Evolutionary conservation across 371 early-diverging fungal species (phyloP), one percentile per base, ranked within the genome.

Genomic region (Zychaea mexicana): DNA sequence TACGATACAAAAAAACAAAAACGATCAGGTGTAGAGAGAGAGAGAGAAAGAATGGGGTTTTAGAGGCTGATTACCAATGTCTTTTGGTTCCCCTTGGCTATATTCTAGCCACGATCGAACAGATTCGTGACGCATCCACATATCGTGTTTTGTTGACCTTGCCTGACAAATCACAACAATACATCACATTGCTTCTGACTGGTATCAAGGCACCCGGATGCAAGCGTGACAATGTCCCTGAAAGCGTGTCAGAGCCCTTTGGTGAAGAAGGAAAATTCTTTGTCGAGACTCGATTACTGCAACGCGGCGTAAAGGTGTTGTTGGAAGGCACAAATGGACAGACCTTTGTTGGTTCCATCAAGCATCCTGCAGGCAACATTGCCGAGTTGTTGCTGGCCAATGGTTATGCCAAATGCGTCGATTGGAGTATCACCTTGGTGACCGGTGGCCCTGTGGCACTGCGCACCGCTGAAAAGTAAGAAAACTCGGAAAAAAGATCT

Each of bases 191-290:
- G 45, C 73, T 84, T 60, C 74, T 98, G 28, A 90, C 97, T 2
- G 98, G 97, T 17, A 87, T 98, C 73, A 92, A 92, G 66, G 91
- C 92, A 7, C 96, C 98, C 12, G 71, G 81, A 19, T 88, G 90
- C 64, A 89, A 95, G 49, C 90, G 90, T 33, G 94, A 90, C 56
- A 91, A 90, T 65, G 62, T 59, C 17, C 71, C 73, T 15, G 76
- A 52, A 24, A 73, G 70, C 24, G 64, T 88, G 21, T 84, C 93
- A 17, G 98, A 97, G 74, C 97, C 96, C 9, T 96, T 87, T 65
- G 90, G 92, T 57, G 96, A 95, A 70, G 96, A 97, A 73, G 95
- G 96, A 46, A 94, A 92, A 67, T 93, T 74, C 76, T 96, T 95
- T 82, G 93, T 94, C 26, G 98, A 98, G 70, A 69, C 85, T 7